phyloP scores from a whole-genome alignment of 768 basidiomycete species.

The Termitomyces sp. region DNA sequence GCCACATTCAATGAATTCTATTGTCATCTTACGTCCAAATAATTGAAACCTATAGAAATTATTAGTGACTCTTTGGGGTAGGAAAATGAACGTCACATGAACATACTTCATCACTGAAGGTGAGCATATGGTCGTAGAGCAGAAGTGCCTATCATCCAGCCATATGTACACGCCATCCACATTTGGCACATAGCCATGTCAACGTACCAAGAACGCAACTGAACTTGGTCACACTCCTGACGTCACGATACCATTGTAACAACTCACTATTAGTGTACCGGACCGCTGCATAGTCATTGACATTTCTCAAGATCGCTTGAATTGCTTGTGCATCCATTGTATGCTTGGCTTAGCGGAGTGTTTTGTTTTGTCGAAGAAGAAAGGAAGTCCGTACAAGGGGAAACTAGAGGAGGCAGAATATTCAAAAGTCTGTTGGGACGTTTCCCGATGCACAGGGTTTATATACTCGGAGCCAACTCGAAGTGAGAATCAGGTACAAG shows the following conservation, averaged over 20 bases:
- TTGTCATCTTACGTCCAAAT: neutral
- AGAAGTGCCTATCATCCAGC: neutral
- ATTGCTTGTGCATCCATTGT: neutral
- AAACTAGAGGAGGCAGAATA: no score
- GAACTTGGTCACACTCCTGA: neutral
- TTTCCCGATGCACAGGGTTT: neutral
- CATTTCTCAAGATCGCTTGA: neutral
- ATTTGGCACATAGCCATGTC: neutral
- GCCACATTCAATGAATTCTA: neutral
- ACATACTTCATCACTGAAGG: constrained; percentile 1
- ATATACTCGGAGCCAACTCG: neutral
- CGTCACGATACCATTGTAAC: neutral
- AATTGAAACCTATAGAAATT: neutral
- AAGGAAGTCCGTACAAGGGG: neutral
- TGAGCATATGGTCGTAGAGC: constrained; percentile 1
- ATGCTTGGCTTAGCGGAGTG: neutral
- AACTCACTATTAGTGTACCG: neutral
- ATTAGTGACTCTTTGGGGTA: neutral
- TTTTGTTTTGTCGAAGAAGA: neutral
- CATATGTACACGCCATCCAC: neutral
- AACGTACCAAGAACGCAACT: constrained; percentile 1
- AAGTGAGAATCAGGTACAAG: neutral
- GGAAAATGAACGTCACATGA: neutral
- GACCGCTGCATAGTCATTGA: neutral
- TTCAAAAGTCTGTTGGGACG: neutral